Base-by-base conservation (phyloP, 139 green algal species). In the Chara braunii region DNA sequence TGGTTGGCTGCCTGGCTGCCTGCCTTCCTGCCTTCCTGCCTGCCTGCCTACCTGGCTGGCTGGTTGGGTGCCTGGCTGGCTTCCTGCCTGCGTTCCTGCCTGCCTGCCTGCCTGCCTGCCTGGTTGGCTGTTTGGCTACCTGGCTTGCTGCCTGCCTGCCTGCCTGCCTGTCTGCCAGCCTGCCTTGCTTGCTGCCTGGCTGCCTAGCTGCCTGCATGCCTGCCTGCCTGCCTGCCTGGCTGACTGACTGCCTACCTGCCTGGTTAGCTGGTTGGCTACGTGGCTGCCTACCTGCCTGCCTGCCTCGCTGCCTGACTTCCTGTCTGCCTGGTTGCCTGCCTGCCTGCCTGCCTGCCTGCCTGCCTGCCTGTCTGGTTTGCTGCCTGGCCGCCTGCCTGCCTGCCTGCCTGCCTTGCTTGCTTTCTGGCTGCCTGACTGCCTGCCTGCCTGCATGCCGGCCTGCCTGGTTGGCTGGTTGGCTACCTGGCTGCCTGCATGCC, bases 31-130 rank as follows among this genome's bases (percentile, higher is more conserved):
- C 52, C 52, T 60, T 32, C 52, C 52, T 60, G 52, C 52, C 7
- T 60, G 52, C 52, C 52, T 48, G 52, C n/a, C n/a, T n/a, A n/a
- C n/a, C n/a, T n/a, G n/a, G n/a, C n/a, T n/a, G n/a, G n/a, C n/a
- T n/a, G n/a, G n/a, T n/a, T n/a, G n/a, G n/a, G n/a, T n/a, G n/a
- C n/a, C n/a, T n/a, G n/a, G n/a, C n/a, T n/a, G 54, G 37, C 54
- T 63, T 36, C 29, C 24, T 63, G 54, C 29, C 54, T 48, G 54
- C 54, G 37, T 63, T 36, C 54, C 26, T 63, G 54, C 55, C 31
- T 64, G 55, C 55, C 55, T 64, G 55, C 55, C 55, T 64, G 55
- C 55, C 55, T 64, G 55, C 55, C 55, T 64, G 55, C 55, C 31
- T 55, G 55, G 37, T 40, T 63, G 54, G 37, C 14, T 63, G 54